phyloP scores from a whole-genome alignment of 2,329 filamentous ascomycete genomes.

The Myriosclerotinia scirpicola region DNA sequence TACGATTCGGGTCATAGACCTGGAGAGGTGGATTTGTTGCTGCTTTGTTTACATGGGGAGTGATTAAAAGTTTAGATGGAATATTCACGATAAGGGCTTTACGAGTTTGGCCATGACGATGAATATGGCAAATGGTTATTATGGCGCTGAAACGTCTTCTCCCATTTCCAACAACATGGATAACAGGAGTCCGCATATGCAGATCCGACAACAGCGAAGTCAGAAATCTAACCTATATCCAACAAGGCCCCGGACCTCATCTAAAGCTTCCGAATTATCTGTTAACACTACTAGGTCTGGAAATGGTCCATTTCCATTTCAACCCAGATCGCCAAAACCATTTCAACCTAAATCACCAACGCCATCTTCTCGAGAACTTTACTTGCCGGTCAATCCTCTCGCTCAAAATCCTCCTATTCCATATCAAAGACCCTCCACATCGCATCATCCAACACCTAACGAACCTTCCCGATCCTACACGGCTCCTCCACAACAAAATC shows the following conservation, averaged over 20 bases:
- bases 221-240: conserved; percentile 39
- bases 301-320: conserved; percentile 19
- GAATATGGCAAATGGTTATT: conserved; percentile 33
- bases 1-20: conserved; percentile 27
- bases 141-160: conserved; percentile 29
- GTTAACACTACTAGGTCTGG: conserved; percentile 3
- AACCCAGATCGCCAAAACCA: conserved; percentile 28
- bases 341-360: conserved; percentile 24
- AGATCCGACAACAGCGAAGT: conserved; percentile 31
- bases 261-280: conserved; percentile 27
- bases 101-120: conserved; percentile 24
- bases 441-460: conserved; percentile 29
- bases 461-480: conserved; percentile 33
- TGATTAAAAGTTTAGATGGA: conserved; percentile 16
- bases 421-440: conserved; percentile 33
- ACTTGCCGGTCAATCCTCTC: conserved; percentile 12
- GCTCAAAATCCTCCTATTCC: conserved; percentile 14
- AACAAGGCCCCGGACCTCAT: conserved; percentile 31
- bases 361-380: conserved; percentile 21
- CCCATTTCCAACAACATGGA: conserved; percentile 18
- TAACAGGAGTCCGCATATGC: conserved; percentile 24
- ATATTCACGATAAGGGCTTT: conserved; percentile 8
- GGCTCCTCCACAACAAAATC: conserved; percentile 30
- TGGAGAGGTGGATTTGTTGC: conserved; percentile 23
- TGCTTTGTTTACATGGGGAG: conserved; percentile 7